A percentile compares a stretch with the other conserved stretches of the same genome.
phyloP scores from a whole-genome alignment of 2,329 filamentous ascomycete genomes.

The Fusarium nematophilum region DNA sequence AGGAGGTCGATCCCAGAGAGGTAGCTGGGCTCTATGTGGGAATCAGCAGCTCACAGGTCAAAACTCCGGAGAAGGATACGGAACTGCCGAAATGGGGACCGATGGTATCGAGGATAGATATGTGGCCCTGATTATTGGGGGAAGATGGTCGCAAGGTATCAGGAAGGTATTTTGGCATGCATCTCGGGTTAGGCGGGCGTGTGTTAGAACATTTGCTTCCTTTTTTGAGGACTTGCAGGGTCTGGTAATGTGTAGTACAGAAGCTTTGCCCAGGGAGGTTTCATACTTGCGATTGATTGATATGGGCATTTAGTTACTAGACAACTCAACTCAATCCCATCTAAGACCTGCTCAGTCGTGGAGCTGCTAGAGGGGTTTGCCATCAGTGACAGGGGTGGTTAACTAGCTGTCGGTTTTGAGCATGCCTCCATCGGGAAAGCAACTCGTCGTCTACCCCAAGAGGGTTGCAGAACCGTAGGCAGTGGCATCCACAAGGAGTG shows the following conservation, averaged over 20 bases:
- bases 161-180: neutral
- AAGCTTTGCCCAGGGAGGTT: no score
- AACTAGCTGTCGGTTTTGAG: no score
- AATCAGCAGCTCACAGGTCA: conserved; percentile 48
- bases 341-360: no score
- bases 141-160: neutral
- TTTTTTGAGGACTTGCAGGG: no score
- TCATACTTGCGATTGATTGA: no score
- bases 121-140: conserved; percentile 36
- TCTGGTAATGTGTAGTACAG: conserved; percentile 13
- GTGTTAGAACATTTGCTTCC: no score
- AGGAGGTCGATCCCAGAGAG: conserved; percentile 37
- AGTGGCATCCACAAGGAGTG: no score
- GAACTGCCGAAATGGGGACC: conserved; percentile 46
- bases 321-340: no score
- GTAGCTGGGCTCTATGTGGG: conserved; percentile 47
- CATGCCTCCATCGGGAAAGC: neutral
- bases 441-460: neutral
- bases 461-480: neutral
- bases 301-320: neutral
- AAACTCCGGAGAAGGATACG: conserved; percentile 35
- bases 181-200: no score
- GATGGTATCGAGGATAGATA: conserved; percentile 34
- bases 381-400: no score
- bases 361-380: no score